Conservation (phyloP, 495 filamentous ascomycete species). For the Patellaria atrata region DNA sequence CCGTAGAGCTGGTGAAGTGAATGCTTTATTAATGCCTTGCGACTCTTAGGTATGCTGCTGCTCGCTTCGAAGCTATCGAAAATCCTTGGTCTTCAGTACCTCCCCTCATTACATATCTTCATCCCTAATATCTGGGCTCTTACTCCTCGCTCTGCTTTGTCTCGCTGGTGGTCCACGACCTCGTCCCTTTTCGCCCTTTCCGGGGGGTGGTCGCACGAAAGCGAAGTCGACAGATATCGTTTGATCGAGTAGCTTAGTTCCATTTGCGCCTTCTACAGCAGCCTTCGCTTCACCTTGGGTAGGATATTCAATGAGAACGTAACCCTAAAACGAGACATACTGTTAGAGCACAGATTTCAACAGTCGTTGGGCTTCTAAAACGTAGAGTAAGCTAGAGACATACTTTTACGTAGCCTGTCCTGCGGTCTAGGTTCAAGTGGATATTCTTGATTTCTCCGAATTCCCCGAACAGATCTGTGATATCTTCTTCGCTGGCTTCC, state of each 20-base stretch:
- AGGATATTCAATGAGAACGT: slow-evolving; percentile 84
- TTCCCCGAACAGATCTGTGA: slow-evolving; percentile 89
- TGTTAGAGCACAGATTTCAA: background rate
- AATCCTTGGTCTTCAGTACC: slow-evolving; percentile 11
- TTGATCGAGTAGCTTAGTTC: slow-evolving; percentile 78
- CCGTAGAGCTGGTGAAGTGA: background rate
- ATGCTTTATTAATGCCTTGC: background rate
- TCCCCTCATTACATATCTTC: slow-evolving; percentile 9
- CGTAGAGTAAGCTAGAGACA: background rate
- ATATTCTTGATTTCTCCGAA: slow-evolving; percentile 97
- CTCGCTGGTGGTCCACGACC: slow-evolving; percentile 36
- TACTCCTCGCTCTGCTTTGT: slow-evolving; percentile 43
- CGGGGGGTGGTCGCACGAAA: slow-evolving; percentile 85
- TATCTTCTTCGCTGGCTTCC: slow-evolving; percentile 89
- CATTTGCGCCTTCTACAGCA: slow-evolving; percentile 73
- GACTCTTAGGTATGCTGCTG: background rate
- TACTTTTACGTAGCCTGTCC: slow-evolving; percentile 97
- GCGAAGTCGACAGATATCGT: slow-evolving; percentile 88
- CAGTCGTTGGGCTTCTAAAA: background rate
- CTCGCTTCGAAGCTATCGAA: no score
- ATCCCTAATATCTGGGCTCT: slow-evolving; percentile 33
- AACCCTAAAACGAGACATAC: slow-evolving; percentile 44
- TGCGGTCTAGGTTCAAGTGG: slow-evolving; percentile 83
- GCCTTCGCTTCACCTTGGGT: slow-evolving; percentile 73
- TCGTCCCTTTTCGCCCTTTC: slow-evolving; percentile 36